Evolutionary conservation across 2,329 filamentous ascomycete genomes (phyloP).

Genomic region (Ophiostoma fasciatum): DNA sequence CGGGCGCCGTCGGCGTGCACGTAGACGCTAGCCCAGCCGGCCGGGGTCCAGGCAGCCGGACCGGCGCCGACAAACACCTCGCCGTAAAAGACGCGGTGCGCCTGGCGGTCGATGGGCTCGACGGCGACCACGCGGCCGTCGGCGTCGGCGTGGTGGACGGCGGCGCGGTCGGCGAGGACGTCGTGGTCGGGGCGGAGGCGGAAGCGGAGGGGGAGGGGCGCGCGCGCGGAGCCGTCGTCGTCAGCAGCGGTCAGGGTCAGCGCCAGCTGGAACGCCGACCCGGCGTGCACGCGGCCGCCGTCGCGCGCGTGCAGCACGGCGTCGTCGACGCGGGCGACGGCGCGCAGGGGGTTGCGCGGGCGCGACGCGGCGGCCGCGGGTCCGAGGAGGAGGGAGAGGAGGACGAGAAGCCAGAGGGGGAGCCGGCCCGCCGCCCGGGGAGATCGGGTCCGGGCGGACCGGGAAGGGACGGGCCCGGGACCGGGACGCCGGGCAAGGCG

Average conservation of each 20-base stretch:
- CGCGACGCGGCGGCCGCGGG: constrained; percentile 44
- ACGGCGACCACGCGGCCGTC: constrained; percentile 53
- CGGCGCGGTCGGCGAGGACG: constrained; percentile 63
- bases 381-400: constrained; percentile 1
- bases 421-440: neutral
- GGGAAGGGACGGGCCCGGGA: neutral
- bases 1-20: constrained; percentile 59
- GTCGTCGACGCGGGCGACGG: constrained; percentile 59
- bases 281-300: constrained; percentile 62
- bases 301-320: constrained; percentile 65
- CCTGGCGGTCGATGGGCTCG: constrained; percentile 56
- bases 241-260: constrained; percentile 57
- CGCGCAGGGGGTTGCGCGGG: constrained; percentile 60
- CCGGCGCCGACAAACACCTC: constrained; percentile 43
- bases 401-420: constrained; percentile 1
- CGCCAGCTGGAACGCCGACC: constrained; percentile 71
- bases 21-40: constrained; percentile 76
- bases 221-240: constrained; percentile 27
- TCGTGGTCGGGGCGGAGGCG: constrained; percentile 83
- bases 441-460: neutral
- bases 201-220: constrained; percentile 65
- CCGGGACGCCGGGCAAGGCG: no score
- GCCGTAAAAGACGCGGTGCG: constrained; percentile 77
- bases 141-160: constrained; percentile 53
- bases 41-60: constrained; percentile 47